phyloP scores from a whole-genome alignment of 345 rosid species.

The Alliaria petiolata region DNA sequence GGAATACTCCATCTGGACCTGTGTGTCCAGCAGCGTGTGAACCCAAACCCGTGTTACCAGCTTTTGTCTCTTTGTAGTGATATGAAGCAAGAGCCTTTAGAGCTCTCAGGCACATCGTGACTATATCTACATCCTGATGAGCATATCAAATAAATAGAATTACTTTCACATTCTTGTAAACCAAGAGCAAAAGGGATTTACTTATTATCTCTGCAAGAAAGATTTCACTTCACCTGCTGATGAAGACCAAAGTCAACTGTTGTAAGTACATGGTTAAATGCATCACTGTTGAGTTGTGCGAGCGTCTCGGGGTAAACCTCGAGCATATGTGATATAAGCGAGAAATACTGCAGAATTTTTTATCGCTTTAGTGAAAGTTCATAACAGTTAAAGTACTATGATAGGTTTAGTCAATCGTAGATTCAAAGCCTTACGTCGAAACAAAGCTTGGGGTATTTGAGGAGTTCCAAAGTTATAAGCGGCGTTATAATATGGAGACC shows the following conservation, averaged over 20 bases:
- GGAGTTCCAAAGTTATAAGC: slow-evolving; percentile 80
- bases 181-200: slow-evolving; percentile 1
- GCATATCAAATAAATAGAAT: neutral
- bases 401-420: slow-evolving; percentile 9
- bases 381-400: neutral
- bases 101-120: slow-evolving; percentile 86
- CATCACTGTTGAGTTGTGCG: slow-evolving; percentile 63
- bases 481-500: slow-evolving; percentile 93
- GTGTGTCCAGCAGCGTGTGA: slow-evolving; percentile 50
- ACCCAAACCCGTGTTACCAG: slow-evolving; percentile 69
- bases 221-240: slow-evolving; percentile 65
- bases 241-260: slow-evolving; percentile 91
- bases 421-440: slow-evolving; percentile 65
- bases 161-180: neutral
- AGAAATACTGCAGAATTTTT: slow-evolving; percentile 67
- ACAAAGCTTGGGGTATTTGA: slow-evolving; percentile 98
- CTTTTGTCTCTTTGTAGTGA: slow-evolving; percentile 71
- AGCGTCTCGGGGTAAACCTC: slow-evolving; percentile 97
- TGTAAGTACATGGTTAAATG: slow-evolving; percentile 73
- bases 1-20: slow-evolving; percentile 54
- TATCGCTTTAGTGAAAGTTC: neutral
- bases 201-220: neutral
- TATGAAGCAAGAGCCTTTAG: slow-evolving; percentile 86
- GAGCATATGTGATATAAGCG: slow-evolving; percentile 78
- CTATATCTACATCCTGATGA: slow-evolving; percentile 72